Percentiles rank a stretch among this genome's conserved stretches.
These are phyloP conservation scores for Liquidambar formosana DNA, from an alignment of 164 flowering plant genomes.

Conservation along the genomic window DNA sequence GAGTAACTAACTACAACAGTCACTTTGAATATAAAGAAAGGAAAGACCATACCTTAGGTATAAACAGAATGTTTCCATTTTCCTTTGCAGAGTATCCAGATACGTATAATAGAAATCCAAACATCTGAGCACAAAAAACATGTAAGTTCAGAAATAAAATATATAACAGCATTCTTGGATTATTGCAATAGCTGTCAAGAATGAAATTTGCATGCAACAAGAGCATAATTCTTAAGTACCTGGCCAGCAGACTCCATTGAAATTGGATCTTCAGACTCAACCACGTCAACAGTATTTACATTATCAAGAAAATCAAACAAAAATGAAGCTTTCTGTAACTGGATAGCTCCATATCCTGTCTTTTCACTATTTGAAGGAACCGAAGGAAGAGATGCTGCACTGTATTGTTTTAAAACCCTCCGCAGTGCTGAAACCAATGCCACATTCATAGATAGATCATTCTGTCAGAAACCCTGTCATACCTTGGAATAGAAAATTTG, in stretches of 20 bases:
- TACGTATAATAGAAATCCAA: conserved; percentile 70
- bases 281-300: conserved; percentile 33
- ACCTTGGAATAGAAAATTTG: conserved; percentile 3
- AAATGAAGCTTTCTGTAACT: conserved; percentile 45
- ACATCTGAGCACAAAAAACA: conserved; percentile 51
- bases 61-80: conserved; percentile 48
- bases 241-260: conserved; percentile 88
- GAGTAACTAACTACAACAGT: neutral
- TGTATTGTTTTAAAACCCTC: conserved; percentile 58
- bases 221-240: conserved; percentile 38
- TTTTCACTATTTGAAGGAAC: conserved; percentile 57
- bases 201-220: neutral
- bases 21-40: neutral
- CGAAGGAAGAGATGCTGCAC: conserved; percentile 45
- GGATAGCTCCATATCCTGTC: conserved; percentile 63
- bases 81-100: conserved; percentile 54
- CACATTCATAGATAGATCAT: conserved; percentile 2
- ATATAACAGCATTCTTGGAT: neutral
- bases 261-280: conserved; percentile 65
- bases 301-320: conserved; percentile 48
- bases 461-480: neutral
- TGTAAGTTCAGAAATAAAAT: neutral
- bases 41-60: conserved; percentile 59
- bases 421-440: conserved; percentile 61
- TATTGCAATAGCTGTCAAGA: neutral